phyloP scores from a whole-genome alignment of 495 filamentous ascomycete genomes.

The Podospora comata region DNA sequence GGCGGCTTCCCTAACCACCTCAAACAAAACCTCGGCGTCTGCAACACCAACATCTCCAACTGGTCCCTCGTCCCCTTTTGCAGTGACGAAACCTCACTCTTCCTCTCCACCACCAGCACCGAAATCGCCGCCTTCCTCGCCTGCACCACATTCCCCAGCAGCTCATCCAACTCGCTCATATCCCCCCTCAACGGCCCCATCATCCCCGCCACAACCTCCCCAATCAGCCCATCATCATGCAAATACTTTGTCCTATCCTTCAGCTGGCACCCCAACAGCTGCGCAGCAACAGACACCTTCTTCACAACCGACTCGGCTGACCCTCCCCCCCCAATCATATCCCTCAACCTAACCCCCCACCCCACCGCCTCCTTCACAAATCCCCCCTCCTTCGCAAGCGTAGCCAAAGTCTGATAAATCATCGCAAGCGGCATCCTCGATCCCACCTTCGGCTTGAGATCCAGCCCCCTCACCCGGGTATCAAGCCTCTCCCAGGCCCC shows the following conservation, averaged over 20 bases:
- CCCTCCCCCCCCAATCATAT: constrained; percentile 30
- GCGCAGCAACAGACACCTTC: constrained; percentile 41
- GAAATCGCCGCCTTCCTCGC: constrained; percentile 59
- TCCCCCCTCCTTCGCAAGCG: constrained; percentile 44
- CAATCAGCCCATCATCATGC: constrained; percentile 39
- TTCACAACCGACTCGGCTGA: constrained; percentile 46
- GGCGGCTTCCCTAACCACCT: constrained; percentile 57
- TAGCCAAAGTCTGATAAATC: constrained; percentile 41
- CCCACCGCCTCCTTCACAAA: constrained; percentile 44
- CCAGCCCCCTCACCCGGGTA: constrained; percentile 29
- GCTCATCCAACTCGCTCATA: constrained; percentile 62
- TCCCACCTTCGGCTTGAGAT: constrained; percentile 22
- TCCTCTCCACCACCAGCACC: constrained; percentile 38
- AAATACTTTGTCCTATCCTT: constrained; percentile 32
- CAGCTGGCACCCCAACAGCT: constrained; percentile 45
- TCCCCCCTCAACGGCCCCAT: constrained; percentile 62
- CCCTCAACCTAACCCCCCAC: constrained; percentile 46
- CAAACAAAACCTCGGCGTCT: constrained; percentile 50
- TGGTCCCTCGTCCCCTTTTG: constrained; percentile 24
- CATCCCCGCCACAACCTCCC: constrained; percentile 51
- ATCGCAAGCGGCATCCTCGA: constrained; percentile 35
- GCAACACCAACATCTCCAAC: constrained; percentile 49
- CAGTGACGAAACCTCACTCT: constrained; percentile 12
- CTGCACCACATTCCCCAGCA: constrained; percentile 60
- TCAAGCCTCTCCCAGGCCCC: constrained; percentile 25